These are phyloP conservation scores for Ceratocystis lukuohia DNA, from an alignment of 2,329 filamentous ascomycete species.

Conservation along the genomic window DNA sequence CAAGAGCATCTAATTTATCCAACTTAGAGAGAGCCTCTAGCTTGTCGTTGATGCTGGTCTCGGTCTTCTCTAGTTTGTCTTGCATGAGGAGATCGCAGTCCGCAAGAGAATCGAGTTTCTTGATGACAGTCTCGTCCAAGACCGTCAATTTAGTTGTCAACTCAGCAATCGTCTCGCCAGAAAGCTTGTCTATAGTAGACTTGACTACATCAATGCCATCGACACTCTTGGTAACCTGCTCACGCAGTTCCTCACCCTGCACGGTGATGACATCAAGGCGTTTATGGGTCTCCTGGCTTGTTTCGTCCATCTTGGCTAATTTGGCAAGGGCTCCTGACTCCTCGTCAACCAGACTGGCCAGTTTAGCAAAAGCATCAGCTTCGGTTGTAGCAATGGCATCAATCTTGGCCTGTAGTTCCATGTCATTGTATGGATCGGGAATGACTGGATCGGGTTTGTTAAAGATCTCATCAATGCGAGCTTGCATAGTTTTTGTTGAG, in stretches of 20 bases:
- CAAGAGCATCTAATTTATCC: conserved; percentile 12
- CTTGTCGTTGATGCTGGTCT: conserved; percentile 12
- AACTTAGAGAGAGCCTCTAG: conserved; percentile 15
- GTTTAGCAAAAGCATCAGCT: conserved; percentile 15
- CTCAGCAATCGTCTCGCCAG: not conserved
- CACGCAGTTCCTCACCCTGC: conserved; percentile 15
- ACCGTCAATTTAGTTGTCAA: conserved; percentile 1
- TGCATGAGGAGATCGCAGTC: conserved; percentile 17
- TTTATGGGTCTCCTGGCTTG: conserved; percentile 15
- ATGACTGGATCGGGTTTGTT: conserved; percentile 38
- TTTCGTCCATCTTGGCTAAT: conserved; percentile 12
- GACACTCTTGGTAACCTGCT: conserved; percentile 16
- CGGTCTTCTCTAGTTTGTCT: conserved; percentile 17
- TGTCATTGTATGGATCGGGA: conserved; percentile 51
- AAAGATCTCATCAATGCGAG: conserved; percentile 47
- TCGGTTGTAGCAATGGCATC: conserved; percentile 17
- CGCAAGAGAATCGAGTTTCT: conserved; percentile 13
- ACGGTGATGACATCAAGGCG: conserved; percentile 17
- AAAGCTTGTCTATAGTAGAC: conserved; percentile 9
- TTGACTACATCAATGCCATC: conserved; percentile 15
- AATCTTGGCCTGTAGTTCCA: conserved; percentile 23
- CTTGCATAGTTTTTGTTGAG: conserved; percentile 41
- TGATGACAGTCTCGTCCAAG: conserved; percentile 5
- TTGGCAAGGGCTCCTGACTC: conserved; percentile 13
- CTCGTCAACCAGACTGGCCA: conserved; percentile 15